phyloP scores from a whole-genome alignment of 2,329 filamentous ascomycete species.

The Arthrobotrys pseudoclavata region DNA sequence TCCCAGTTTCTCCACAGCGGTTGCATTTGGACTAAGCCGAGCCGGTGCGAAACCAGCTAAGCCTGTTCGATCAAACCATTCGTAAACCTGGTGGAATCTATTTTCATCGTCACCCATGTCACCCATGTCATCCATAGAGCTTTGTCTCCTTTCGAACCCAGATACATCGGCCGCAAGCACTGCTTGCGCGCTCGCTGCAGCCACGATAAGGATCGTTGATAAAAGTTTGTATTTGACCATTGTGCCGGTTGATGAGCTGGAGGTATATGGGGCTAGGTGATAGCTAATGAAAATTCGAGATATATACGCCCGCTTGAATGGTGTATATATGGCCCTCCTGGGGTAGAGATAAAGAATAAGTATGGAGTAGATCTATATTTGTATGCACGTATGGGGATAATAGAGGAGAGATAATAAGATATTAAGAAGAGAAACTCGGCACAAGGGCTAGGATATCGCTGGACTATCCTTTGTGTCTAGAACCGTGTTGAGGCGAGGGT shows the following conservation, averaged over 20 bases:
- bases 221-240: neutral
- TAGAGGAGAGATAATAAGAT: too few relatives aligned
- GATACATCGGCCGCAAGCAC: neutral
- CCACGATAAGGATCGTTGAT: neutral
- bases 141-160: neutral
- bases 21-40: neutral
- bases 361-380: too few relatives aligned
- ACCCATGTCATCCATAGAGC: neutral
- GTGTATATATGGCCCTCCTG: too few relatives aligned
- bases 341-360: too few relatives aligned
- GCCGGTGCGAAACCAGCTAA: neutral
- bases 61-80: neutral
- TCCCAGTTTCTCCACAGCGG: neutral
- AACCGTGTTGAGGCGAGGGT: too few relatives aligned
- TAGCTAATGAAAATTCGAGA: neutral
- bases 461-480: too few relatives aligned
- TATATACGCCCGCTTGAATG: too few relatives aligned
- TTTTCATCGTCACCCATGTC: too few relatives aligned
- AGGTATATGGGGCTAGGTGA: neutral
- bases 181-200: neutral
- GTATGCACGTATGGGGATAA: too few relatives aligned
- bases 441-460: too few relatives aligned
- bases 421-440: too few relatives aligned
- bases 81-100: neutral
- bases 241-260: neutral